A percentile compares a stretch with the other conserved stretches of the same genome.
phyloP scores from a whole-genome alignment of 495 filamentous ascomycete genomes.

The Terfezia claveryi region DNA sequence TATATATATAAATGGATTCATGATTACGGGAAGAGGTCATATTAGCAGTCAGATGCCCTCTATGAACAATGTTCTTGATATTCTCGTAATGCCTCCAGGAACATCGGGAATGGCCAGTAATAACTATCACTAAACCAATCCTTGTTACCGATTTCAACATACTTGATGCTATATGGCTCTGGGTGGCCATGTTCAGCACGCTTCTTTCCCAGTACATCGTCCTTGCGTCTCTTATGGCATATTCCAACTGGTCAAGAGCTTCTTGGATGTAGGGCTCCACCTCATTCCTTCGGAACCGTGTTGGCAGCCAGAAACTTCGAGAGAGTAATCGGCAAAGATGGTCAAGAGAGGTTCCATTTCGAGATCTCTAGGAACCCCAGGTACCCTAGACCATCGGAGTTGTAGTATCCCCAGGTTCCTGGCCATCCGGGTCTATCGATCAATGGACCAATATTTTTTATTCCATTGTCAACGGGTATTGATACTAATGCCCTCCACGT shows the following conservation, averaged over 20 bases:
- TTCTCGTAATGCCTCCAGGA: no score
- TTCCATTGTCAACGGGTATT: constrained; percentile 44
- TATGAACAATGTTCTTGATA: no score
- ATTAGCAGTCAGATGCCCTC: no score
- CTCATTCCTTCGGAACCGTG: constrained; percentile 22
- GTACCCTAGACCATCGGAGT: not conserved
- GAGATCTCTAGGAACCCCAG: constrained; percentile 25
- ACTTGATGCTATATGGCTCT: no score
- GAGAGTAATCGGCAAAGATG: constrained; percentile 41
- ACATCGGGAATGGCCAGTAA: no score
- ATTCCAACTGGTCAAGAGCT: constrained; percentile 46
- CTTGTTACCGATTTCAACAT: no score
- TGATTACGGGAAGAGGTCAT: no score
- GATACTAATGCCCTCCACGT: constrained; percentile 35
- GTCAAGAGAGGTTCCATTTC: constrained; percentile 33
- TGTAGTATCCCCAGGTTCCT: constrained; percentile 38
- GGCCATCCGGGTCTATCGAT: constrained; percentile 38
- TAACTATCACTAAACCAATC: no score
- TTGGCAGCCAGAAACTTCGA: constrained; percentile 28
- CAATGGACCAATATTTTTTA: constrained; percentile 39
- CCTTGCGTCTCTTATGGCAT: constrained; percentile 31
- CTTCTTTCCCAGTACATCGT: constrained; percentile 30
- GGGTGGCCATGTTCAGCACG: no score
- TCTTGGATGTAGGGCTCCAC: constrained; percentile 32
- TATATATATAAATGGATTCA: no score